phyloP scores from a whole-genome alignment of 2,329 filamentous ascomycete species.

The Ophiostoma pallidulum region DNA sequence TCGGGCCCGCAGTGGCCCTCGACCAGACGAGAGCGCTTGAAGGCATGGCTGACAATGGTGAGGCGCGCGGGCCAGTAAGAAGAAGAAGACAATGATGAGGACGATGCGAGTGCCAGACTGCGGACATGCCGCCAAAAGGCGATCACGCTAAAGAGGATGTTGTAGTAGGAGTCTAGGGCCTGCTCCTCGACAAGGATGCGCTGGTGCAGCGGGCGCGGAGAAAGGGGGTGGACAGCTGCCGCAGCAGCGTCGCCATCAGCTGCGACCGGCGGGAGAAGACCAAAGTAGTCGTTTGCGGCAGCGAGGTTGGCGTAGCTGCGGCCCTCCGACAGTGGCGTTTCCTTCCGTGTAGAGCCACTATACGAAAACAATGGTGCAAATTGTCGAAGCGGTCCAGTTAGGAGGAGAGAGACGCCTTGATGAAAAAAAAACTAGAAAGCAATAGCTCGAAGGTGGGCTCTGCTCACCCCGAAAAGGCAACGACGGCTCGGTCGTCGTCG shows the following conservation, averaged over 20 bases:
- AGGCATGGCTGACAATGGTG: conserved; percentile 59
- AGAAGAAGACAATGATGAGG: conserved; percentile 32
- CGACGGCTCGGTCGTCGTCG: conserved; percentile 36
- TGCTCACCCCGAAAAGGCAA: conserved; percentile 64
- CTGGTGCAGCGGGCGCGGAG: conserved; percentile 16
- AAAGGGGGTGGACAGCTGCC: conserved; percentile 19
- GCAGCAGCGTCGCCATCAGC: not conserved
- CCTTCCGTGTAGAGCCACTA: conserved; percentile 55
- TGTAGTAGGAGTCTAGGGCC: conserved; percentile 79
- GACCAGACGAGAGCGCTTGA: conserved; percentile 55
- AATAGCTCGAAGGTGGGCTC: no score
- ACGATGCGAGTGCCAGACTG: not conserved
- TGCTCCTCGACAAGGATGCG: conserved; percentile 54
- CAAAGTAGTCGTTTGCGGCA: conserved; percentile 36
- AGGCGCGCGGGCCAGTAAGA: conserved; percentile 46
- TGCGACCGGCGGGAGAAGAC: conserved; percentile 21
- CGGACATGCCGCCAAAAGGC: conserved; percentile 37
- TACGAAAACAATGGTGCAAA: no score
- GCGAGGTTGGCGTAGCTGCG: conserved; percentile 51
- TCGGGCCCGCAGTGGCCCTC: conserved; percentile 47
- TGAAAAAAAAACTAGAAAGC: no score
- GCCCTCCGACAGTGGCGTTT: conserved; percentile 50
- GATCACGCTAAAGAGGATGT: conserved; percentile 65
- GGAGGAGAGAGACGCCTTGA: no score
- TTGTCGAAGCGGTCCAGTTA: no score